Evolutionary conservation across 148 eudicot genomes (phyloP).

Genomic region (Cornus controversa): DNA sequence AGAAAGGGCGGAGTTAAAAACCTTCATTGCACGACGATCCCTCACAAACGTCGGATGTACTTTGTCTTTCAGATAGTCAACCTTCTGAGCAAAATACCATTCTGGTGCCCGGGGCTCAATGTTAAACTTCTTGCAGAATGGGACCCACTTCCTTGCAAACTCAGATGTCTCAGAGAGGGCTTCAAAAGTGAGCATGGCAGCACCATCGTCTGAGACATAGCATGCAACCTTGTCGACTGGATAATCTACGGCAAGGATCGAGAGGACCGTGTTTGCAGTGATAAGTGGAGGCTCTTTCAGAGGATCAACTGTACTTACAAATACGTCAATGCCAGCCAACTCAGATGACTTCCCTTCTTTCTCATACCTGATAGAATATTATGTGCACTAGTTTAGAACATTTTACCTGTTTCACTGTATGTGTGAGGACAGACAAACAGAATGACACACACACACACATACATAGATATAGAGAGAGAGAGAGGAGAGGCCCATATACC

Average conservation of each 20-base stretch:
- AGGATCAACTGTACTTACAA: constrained; percentile 96
- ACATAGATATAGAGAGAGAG: neutral
- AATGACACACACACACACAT: neutral
- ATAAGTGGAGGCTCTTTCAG: constrained; percentile 94
- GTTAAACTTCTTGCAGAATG: constrained; percentile 78
- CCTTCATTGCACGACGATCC: constrained; percentile 99
- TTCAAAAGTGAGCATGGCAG: constrained; percentile 98
- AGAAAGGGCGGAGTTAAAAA: constrained; percentile 17
- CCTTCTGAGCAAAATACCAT: constrained; percentile 91
- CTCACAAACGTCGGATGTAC: constrained; percentile 93
- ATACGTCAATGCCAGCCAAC: constrained; percentile 77
- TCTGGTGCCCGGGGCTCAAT: constrained; percentile 99
- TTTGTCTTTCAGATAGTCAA: constrained; percentile 86
- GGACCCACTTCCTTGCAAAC: constrained; percentile 96
- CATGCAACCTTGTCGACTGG: constrained; percentile 91
- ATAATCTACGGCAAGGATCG: constrained; percentile 94
- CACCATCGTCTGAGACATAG: constrained; percentile 96
- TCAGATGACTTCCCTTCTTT: constrained; percentile 97
- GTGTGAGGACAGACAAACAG: neutral
- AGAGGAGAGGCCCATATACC: constrained; percentile 35
- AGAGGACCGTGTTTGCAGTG: constrained; percentile 91
- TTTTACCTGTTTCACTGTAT: neutral
- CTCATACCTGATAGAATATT: constrained; percentile 62
- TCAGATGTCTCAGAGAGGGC: constrained; percentile 96
- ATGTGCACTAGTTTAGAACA: neutral